A percentile compares a stretch with the other conserved stretches of the same genome.
Conservation (phyloP, 805 yeast species). For the Candida silvatica region DNA sequence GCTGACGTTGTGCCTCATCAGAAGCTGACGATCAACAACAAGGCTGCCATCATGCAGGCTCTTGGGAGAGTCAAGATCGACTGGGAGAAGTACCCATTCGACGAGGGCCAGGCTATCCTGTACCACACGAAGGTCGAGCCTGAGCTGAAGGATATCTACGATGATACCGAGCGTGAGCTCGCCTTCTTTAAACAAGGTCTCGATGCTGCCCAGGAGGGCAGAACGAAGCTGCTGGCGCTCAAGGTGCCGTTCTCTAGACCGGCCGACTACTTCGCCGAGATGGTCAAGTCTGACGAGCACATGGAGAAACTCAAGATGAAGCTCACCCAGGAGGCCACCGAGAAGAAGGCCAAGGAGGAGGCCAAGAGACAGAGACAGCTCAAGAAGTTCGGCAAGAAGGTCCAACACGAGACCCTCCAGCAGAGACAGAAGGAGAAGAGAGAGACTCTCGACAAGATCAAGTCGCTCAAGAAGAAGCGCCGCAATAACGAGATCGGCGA, state of each 20-base stretch:
- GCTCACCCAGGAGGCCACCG: slow-evolving; percentile 64
- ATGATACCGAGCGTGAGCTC: slow-evolving; percentile 92
- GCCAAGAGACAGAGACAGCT: slow-evolving; percentile 90
- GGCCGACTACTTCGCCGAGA: slow-evolving; percentile 93
- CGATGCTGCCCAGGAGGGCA: slow-evolving; percentile 69
- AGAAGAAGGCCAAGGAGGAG: slow-evolving; percentile 85
- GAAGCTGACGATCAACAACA: slow-evolving; percentile 80
- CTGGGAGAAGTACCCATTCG: slow-evolving; percentile 59
- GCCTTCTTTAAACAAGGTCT: slow-evolving; percentile 94
- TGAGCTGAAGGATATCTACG: slow-evolving; percentile 78
- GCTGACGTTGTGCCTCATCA: slow-evolving; percentile 92
- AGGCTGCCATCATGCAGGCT: slow-evolving; percentile 69
- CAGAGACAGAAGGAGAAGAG: slow-evolving; percentile 89
- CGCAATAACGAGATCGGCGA: slow-evolving; percentile 60
- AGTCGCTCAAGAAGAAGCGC: slow-evolving; percentile 84
- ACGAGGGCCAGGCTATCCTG: slow-evolving; percentile 73
- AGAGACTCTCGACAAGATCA: slow-evolving; percentile 83
- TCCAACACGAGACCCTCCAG: slow-evolving; percentile 87
- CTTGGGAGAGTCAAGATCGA: slow-evolving; percentile 61
- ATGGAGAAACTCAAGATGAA: slow-evolving; percentile 88
- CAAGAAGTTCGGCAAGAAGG: slow-evolving; percentile 97
- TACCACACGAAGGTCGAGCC: slow-evolving; percentile 52
- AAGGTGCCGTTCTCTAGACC: slow-evolving; percentile 91
- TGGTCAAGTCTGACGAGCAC: slow-evolving; percentile 96
- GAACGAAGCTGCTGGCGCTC: slow-evolving; percentile 53